Conservation (phyloP, 2,329 filamentous ascomycete species). For the Exophiala viscosa region DNA sequence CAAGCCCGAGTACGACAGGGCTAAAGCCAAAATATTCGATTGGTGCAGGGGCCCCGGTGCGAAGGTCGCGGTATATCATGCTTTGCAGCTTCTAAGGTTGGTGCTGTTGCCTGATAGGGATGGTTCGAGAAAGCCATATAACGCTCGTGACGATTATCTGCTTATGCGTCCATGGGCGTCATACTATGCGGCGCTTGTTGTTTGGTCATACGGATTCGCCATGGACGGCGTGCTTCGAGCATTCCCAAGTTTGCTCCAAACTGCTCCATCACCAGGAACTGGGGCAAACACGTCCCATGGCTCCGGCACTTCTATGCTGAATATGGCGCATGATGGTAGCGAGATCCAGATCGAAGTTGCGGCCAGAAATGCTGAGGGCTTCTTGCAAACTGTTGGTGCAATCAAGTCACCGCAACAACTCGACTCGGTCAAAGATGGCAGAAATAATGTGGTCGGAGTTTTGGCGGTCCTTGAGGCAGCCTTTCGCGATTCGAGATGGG, state of each 20-base stretch:
- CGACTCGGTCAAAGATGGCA: slow-evolving; percentile 60
- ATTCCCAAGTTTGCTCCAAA: slow-evolving; percentile 30
- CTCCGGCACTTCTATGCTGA: slow-evolving; percentile 18
- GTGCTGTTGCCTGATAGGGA: slow-evolving; percentile 44
- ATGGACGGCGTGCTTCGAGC: slow-evolving; percentile 70
- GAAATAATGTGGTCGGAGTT: slow-evolving; percentile 78
- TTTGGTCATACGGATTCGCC: slow-evolving; percentile 92
- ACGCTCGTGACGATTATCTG: slow-evolving; percentile 79
- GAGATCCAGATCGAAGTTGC: slow-evolving; percentile 52
- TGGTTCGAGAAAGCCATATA: slow-evolving; percentile 56
- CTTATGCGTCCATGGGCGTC: slow-evolving; percentile 94
- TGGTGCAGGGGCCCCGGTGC: slow-evolving; percentile 89
- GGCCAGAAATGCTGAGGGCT: slow-evolving; percentile 72
- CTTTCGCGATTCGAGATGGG: slow-evolving; percentile 82
- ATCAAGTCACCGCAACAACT: slow-evolving; percentile 73
- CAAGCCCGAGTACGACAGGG: slow-evolving; percentile 71
- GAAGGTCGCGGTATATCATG: slow-evolving; percentile 86
- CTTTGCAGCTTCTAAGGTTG: slow-evolving; percentile 77
- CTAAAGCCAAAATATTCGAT: slow-evolving; percentile 70
- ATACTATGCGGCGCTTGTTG: slow-evolving; percentile 84
- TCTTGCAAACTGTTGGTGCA: slow-evolving; percentile 68
- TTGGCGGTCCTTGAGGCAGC: slow-evolving; percentile 75
- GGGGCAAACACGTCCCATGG: slow-evolving; percentile 14
- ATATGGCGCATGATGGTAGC: slow-evolving; percentile 17
- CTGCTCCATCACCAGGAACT: slow-evolving; percentile 11